Conservation (phyloP, 2,329 filamentous ascomycete species). For the Rhynchosporium agropyri region DNA sequence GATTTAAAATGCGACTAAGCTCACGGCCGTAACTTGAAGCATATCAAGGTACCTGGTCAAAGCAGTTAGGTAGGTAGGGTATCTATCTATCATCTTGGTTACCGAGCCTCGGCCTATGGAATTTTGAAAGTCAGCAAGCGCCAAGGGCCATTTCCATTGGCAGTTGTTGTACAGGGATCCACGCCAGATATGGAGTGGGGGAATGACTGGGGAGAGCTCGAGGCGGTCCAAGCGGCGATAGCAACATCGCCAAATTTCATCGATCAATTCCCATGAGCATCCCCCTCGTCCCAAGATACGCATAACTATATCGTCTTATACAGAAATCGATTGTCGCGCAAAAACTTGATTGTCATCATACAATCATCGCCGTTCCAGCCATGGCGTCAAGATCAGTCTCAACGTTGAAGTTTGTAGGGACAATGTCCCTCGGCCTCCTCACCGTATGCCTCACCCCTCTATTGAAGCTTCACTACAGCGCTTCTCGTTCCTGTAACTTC, state of each 20-base stretch:
- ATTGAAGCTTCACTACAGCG: conserved; percentile 11
- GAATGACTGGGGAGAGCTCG: background rate
- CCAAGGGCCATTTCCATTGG: conserved; percentile 7
- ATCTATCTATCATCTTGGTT: no score
- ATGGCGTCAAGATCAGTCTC: conserved; percentile 74
- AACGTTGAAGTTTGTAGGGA: conserved; percentile 89
- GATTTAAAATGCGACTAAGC: background rate
- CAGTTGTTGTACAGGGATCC: background rate
- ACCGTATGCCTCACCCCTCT: conserved; percentile 61
- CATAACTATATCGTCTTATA: background rate
- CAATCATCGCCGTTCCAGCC: conserved; percentile 3
- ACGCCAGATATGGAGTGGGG: background rate
- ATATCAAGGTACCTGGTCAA: background rate
- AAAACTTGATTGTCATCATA: background rate
- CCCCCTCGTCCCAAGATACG: background rate
- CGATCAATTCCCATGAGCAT: no score
- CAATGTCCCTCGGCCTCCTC: conserved; percentile 82
- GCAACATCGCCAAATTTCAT: background rate
- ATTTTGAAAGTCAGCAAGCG: conserved; percentile 16
- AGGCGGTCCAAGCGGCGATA: background rate
- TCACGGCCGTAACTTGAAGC: conserved; percentile 22
- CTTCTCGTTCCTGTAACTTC: background rate
- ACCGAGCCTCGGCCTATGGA: conserved; percentile 17
- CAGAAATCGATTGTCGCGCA: conserved; percentile 32
- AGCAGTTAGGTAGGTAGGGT: no score